Evolutionary conservation across 805 yeast genomes (phyloP).

Genomic region (Saccharomycopsis guyanensis): DNA sequence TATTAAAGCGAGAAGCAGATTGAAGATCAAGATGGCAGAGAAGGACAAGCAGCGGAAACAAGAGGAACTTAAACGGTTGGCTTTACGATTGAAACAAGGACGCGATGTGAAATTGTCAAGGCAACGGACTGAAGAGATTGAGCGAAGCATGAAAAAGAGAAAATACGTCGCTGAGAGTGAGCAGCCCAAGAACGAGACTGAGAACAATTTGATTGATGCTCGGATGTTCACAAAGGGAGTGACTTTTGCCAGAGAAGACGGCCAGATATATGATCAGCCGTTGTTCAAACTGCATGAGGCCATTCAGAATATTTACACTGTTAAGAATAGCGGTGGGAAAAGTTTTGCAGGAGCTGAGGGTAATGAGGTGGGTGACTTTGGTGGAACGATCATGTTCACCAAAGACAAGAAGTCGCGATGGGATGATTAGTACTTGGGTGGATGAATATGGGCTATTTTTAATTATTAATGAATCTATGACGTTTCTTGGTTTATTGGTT

Average conservation of each 20-base stretch:
- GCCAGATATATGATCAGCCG: constrained; percentile 52
- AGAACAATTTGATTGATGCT: constrained; percentile 49
- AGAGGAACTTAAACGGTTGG: constrained; percentile 41
- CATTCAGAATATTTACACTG: constrained; percentile 41
- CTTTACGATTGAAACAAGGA: constrained; percentile 31
- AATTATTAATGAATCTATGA: too few species aligned
- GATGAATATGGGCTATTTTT: too few species aligned
- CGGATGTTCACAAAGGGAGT: constrained; percentile 45
- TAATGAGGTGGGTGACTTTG: neutral
- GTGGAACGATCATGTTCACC: neutral
- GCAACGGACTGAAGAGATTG: neutral
- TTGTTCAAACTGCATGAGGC: constrained; percentile 48
- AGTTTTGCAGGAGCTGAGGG: neutral
- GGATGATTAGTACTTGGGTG: constrained; percentile 19
- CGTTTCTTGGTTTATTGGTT: too few species aligned
- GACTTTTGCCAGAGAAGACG: constrained; percentile 32
- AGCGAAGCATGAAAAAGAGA: neutral
- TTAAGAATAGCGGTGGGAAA: constrained; percentile 23
- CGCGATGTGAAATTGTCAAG: neutral
- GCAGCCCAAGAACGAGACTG: constrained; percentile 14
- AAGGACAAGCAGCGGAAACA: constrained; percentile 43
- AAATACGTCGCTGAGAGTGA: constrained; percentile 1
- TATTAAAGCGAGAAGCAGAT: constrained; percentile 41
- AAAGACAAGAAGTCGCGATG: constrained; percentile 14
- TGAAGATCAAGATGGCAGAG: constrained; percentile 43